A percentile compares a stretch with the other conserved stretches of the same genome.
These are phyloP conservation scores for Rhizomucor miehei DNA, from an alignment of 371 early-diverging fungal species.

Conservation along the genomic window DNA sequence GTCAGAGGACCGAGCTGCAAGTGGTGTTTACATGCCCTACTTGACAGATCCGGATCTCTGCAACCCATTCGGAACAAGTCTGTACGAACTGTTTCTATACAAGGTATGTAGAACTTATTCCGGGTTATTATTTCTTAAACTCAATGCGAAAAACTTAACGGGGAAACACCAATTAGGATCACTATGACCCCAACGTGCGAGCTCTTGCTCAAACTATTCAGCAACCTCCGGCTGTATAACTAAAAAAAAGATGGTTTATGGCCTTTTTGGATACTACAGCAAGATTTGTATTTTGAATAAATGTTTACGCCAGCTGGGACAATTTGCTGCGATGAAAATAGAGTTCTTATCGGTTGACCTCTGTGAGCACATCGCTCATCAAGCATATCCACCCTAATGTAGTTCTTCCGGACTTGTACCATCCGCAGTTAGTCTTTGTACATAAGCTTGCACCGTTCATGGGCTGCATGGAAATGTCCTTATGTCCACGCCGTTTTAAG, in stretches of 20 bases:
- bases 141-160: not conserved
- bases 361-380: no score
- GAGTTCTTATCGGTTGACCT: no score
- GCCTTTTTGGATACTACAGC: no score
- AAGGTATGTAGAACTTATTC: slow-evolving; percentile 41
- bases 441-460: no score
- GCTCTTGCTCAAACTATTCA: slow-evolving; percentile 49
- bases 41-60: slow-evolving; percentile 91
- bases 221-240: slow-evolving; percentile 12
- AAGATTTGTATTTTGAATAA: no score
- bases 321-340: no score
- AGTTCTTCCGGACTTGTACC: no score
- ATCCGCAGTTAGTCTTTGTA: no score
- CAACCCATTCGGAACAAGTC: slow-evolving; percentile 87
- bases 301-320: no score
- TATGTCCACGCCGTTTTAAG: no score
- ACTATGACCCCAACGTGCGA: slow-evolving; percentile 78
- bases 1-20: slow-evolving; percentile 76
- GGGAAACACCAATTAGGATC: slow-evolving; percentile 40
- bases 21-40: slow-evolving; percentile 76
- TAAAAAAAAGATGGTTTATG: not conserved
- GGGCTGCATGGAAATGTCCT: no score
- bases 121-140: not conserved
- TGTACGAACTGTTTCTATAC: slow-evolving; percentile 81
- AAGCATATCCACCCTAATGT: no score